Percentiles rank a stretch among this genome's conserved stretches.
phyloP scores from a whole-genome alignment of 768 basidiomycete genomes.

The Phlebiopsis gigantea region DNA sequence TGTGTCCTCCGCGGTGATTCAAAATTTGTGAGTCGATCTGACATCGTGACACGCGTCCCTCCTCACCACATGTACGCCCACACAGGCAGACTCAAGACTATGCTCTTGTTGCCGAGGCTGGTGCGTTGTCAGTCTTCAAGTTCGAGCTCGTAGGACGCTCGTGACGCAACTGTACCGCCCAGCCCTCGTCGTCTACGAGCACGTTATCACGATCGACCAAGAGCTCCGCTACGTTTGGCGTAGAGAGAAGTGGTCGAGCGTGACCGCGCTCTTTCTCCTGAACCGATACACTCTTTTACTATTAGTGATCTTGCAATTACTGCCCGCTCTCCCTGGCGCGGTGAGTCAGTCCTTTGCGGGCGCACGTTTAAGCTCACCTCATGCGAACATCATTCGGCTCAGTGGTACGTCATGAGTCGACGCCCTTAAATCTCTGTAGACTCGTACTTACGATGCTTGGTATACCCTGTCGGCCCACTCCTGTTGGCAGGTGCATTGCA shows the following conservation, averaged over 20 bases:
- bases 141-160: neutral
- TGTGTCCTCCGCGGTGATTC: neutral
- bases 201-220: neutral
- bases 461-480: too few relatives aligned
- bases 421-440: too few relatives aligned
- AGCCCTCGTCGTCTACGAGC: conserved; percentile 8
- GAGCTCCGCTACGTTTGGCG: neutral
- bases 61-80: neutral
- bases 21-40: neutral
- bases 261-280: neutral
- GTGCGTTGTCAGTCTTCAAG: neutral
- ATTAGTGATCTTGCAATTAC: neutral
- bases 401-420: too few relatives aligned
- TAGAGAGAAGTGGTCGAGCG: neutral
- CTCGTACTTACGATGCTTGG: too few relatives aligned
- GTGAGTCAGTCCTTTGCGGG: too few relatives aligned
- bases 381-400: too few relatives aligned
- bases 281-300: neutral
- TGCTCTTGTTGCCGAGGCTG: neutral
- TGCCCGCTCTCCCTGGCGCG: neutral
- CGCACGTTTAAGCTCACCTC: too few relatives aligned
- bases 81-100: neutral
- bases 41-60: neutral
- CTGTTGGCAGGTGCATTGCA: too few relatives aligned
- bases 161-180: neutral